Base-by-base conservation (phyloP, 164 flowering plant species). In the Kalanchoe fedtschenkoi region DNA sequence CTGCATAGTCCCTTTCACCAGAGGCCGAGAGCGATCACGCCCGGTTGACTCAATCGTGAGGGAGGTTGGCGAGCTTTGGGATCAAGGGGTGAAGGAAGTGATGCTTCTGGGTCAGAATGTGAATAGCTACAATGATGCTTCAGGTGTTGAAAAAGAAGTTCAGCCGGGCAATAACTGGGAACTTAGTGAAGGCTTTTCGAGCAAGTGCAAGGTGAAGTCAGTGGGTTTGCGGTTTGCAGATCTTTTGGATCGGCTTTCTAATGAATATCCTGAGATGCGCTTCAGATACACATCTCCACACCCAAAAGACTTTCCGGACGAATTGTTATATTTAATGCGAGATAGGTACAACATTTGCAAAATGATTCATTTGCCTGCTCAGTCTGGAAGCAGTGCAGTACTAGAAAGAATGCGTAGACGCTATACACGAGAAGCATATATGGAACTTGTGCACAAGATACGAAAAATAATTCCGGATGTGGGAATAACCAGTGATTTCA, bases 81-180 rank as follows among this genome's bases (percentile, higher is more conserved):
- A 83, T 61, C 84, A 79, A 67, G 97, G 99, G 53, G 97, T 93
- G 61, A 89, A 87, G 65, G 96, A 93, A 75, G 80, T 93, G 22
- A 90, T 88, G 68, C 89, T 93, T 73, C 88, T 93, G 33, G 99
- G 99, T 65, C 99, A 93, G 74, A 93, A 93, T 77, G 99, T 93
- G 30, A 93, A 93, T 70, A 93, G 99, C 69, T 93, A 93, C 58
- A 93, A 93, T 67, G 97, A 93, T 76, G 71, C 83, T 51, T 85
- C 95, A 58, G 85, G 70, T 30, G 24, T 66, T 67, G 96, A 78
- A 29, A 68, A 70, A 39, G 85, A 79, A 24, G 76, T 70, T 63
- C 88, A 83, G 71, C 80, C 88, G 22, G 87, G 89, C 46, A 33
- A 62, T 2, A 71, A 77, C 51, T 93, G 99, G 97, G 74, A 44